Base-by-base conservation (phyloP, 129 eudicot genomes). In the Pittosporum tobira region DNA sequence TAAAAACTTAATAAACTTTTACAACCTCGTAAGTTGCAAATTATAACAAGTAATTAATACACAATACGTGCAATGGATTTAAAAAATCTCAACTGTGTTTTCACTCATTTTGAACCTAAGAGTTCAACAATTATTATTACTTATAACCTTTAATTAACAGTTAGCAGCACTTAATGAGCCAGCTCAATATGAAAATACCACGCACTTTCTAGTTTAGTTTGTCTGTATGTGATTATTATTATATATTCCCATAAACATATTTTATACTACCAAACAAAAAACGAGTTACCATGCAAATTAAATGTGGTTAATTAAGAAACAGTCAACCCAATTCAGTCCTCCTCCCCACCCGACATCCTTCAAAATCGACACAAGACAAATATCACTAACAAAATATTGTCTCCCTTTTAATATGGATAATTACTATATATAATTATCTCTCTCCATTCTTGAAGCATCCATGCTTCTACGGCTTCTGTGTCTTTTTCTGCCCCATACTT, bases 401-500 rank as follows among this genome's bases (percentile, higher is more conserved):
- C 56, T 45, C 42, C 55, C 6, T 5, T 12, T 16, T 13, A 14
- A 10, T 14, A 2, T 16, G 29, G 12, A 2, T 19, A n/a, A 21
- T 65, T 27, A 27, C 54, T 12, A 18, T 45, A 43, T n/a, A n/a
- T n/a, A n/a, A n/a, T 45, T 19, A 24, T 5, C 13, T 29, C 50
- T 21, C 40, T 44, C 38, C 66, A 61, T 61, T 5, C 13, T 24
- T 24, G 66, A 74, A 69, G 38, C 70, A 56, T 74, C 79, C 71
- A 62, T 62, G 70, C 75, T 57, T 63, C 69, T 72, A 59, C 78
- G 44, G 55, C 70, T 53, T 8, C 5, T 63, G 43, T 77, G 72
- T 77, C 69, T 26, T 66, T 10, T 63, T 72, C 65, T 64, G 51
- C 68, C 56, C 68, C 14, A 38, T 75, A 66, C 80, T 69, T 36